Conservation (phyloP, 768 basidiomycete genomes). For the Trametes meyenii region DNA sequence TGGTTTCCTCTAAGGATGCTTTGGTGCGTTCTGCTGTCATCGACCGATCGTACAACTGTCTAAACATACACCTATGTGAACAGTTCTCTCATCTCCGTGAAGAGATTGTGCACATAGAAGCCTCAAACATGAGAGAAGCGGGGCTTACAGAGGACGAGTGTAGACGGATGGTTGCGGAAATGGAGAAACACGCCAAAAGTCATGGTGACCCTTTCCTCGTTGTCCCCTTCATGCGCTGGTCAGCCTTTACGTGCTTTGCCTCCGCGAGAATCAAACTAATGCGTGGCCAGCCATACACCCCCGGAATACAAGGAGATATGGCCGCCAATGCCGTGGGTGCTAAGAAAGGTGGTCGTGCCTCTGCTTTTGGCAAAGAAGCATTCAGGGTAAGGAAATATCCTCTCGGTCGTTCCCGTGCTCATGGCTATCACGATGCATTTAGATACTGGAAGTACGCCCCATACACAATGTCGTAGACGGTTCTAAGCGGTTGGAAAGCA, state of each 20-base stretch:
- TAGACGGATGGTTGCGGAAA: slow-evolving; percentile 29
- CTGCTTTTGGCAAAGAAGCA: slow-evolving; percentile 39
- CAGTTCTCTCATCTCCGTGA: slow-evolving; percentile 43
- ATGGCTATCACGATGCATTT: no score
- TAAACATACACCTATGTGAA: background rate
- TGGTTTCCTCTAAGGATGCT: slow-evolving; percentile 34
- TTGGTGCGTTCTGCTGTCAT: slow-evolving; percentile 31
- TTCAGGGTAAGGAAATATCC: slow-evolving; percentile 35
- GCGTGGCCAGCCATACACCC: slow-evolving; percentile 41
- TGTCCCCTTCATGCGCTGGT: slow-evolving; percentile 44
- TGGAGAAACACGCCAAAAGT: slow-evolving; percentile 38
- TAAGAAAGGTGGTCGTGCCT: slow-evolving; percentile 41
- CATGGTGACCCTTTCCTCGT: slow-evolving; percentile 38
- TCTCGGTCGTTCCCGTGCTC: background rate
- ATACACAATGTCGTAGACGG: slow-evolving; percentile 33
- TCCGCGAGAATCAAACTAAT: background rate
- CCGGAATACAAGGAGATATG: slow-evolving; percentile 40
- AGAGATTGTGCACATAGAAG: slow-evolving; percentile 39
- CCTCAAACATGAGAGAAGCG: slow-evolving; percentile 33
- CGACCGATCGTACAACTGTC: background rate
- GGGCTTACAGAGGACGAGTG: slow-evolving; percentile 36
- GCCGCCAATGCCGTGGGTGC: slow-evolving; percentile 43
- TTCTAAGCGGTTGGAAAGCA: background rate
- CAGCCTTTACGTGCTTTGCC: background rate
- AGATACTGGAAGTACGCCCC: slow-evolving; percentile 46